phyloP scores from a whole-genome alignment of 345 rosid genomes.

The Eucalyptus curtisii region DNA sequence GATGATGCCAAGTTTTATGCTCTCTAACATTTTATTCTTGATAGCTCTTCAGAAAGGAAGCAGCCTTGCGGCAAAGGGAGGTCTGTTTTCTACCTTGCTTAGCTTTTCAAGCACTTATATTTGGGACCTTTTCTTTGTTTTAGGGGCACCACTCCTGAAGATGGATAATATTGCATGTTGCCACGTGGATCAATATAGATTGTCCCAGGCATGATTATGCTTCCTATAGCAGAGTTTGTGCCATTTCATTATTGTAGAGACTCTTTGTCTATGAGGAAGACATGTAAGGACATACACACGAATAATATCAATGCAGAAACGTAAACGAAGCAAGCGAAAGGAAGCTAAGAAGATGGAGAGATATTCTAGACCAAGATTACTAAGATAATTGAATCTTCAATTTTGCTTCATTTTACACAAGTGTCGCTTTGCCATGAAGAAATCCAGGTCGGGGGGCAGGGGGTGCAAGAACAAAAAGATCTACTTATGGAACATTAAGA shows the following conservation, averaged over 20 bases:
- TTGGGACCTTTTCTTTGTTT: not conserved
- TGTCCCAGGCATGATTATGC: not conserved
- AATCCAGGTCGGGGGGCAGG: not conserved
- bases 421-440: not conserved
- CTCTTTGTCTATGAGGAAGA: not conserved
- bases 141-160: not conserved
- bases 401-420: not conserved
- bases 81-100: slow-evolving; percentile 19
- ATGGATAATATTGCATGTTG: not conserved
- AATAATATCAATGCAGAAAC: not conserved
- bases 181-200: not conserved
- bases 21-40: not conserved
- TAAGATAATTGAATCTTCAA: not conserved
- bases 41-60: slow-evolving; percentile 66
- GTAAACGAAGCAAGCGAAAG: not conserved
- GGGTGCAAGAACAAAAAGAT: not conserved
- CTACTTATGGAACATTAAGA: not conserved
- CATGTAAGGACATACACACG: not conserved
- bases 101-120: not conserved
- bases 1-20: not conserved
- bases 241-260: not conserved
- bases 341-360: not conserved
- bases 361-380: not conserved
- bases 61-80: slow-evolving; percentile 88
- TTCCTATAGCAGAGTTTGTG: not conserved